Evolutionary conservation across 345 rosid species (phyloP), one percentile per base, ranked within the genome.

Genomic region (Brassica napus): DNA sequence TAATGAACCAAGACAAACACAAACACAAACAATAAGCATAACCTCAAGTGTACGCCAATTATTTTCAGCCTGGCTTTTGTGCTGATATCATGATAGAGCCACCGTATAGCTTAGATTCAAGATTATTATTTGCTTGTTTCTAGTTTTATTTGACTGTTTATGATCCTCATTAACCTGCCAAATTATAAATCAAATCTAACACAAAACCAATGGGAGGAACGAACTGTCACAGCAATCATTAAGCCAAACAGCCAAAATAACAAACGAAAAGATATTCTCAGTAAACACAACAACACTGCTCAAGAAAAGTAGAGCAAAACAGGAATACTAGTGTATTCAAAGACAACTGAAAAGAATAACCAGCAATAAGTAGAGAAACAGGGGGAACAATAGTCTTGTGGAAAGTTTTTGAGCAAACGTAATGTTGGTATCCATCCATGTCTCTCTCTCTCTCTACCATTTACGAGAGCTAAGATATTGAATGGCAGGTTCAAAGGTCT

Each of bases 401-500:
- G 1, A 23, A 59, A 35, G 4, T 32, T 37, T 42, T 30, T 16
- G 11, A 62, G 60, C 8, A 71, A 71, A 71, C 58, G 30, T 26
- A 26, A 26, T 26, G 30, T 26, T 26, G 39, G 61, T 23, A 30
- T 37, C 55, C n/a, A 42, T 42, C 49, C 12, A 11, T 42, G 12
- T 34, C 37, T 3, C 24, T 3, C 65, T 35, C 44, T 37, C 61
- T 30, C 66, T 76, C 81, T 90, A 89, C 91, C 87, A 89, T 73
- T 85, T 86, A 65, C 91, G 90, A 2, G 98, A 91, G 76, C 90
- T 87, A 67, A 90, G 80, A 58, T 82, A 86, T 34, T 84, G 86
- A 74, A 95, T 86, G 7, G 87, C 69, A 44, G 95, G 92, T 69
- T 86, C 89, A 64, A 93, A 89, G 65, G 90, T 82, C 83, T 84